Evolutionary conservation across 352 stramenopile species (phyloP).

Genomic region (Pythium graminicola): DNA sequence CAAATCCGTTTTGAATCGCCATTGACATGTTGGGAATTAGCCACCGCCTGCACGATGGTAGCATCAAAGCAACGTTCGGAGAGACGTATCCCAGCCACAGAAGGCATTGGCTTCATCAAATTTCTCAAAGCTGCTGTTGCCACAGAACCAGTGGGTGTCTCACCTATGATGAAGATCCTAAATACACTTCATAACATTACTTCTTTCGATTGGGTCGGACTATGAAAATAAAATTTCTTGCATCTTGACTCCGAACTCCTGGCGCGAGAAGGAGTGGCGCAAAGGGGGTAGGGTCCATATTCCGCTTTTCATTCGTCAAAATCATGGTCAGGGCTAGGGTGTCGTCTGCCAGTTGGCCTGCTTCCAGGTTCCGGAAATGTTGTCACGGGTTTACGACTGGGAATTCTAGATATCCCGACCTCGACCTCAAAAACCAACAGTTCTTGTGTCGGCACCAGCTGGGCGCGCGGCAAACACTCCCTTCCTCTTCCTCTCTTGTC

Average conservation of each 20-base stretch:
- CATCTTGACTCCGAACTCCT: not conserved
- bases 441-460: conserved; percentile 1
- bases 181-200: not conserved
- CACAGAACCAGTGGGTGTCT: conserved; percentile 2
- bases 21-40: too few relatives aligned
- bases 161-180: not conserved
- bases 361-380: too few relatives aligned
- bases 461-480: not conserved
- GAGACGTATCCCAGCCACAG: too few relatives aligned
- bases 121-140: not conserved
- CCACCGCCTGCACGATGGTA: too few relatives aligned
- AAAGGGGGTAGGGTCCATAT: not conserved
- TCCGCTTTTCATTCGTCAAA: not conserved
- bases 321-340: not conserved
- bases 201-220: not conserved
- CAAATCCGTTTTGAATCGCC: not conserved
- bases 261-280: conserved; percentile 3
- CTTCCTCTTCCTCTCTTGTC: not conserved
- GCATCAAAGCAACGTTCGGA: too few relatives aligned
- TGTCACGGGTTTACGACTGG: too few relatives aligned
- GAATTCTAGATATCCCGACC: not conserved
- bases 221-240: not conserved
- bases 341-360: not conserved
- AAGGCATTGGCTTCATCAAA: too few relatives aligned
- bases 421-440: conserved; percentile 10